Evolutionary conservation across 306 rosid species (phyloP).

Genomic region (Prosopis cineraria): DNA sequence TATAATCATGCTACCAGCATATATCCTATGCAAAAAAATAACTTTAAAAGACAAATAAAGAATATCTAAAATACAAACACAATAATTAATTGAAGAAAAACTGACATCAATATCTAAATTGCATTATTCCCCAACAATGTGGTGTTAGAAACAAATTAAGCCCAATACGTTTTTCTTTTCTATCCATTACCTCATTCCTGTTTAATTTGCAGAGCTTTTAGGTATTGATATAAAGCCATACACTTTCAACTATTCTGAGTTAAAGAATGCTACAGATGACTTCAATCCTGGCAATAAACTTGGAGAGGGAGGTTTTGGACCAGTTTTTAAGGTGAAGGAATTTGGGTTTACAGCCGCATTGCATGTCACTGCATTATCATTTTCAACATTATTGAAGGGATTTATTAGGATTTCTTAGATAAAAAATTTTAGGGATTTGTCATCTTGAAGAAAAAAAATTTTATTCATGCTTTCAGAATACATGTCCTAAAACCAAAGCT

Average conservation of each 20-base stretch:
- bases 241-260: too few relatives aligned
- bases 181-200: conserved; percentile 20
- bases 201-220: conserved; percentile 60
- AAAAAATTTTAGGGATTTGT: not conserved
- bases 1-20: too few relatives aligned
- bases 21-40: too few relatives aligned
- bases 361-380: not conserved
- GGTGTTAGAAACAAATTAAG: not conserved
- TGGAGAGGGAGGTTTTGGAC: conserved; percentile 92
- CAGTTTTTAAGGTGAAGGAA: conserved; percentile 64
- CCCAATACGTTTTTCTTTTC: not conserved
- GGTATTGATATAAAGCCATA: too few relatives aligned
- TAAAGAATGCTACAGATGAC: too few relatives aligned
- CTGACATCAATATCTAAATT: too few relatives aligned
- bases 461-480: not conserved
- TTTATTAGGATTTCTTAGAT: not conserved
- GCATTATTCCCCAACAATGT: too few relatives aligned
- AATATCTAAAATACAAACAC: too few relatives aligned
- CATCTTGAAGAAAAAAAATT: not conserved
- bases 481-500: too few relatives aligned
- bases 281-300: conserved; percentile 57
- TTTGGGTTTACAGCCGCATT: not conserved
- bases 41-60: too few relatives aligned
- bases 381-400: not conserved
- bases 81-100: too few relatives aligned